Conservation (phyloP, 441 rosid species). For the Hura crepitans region DNA sequence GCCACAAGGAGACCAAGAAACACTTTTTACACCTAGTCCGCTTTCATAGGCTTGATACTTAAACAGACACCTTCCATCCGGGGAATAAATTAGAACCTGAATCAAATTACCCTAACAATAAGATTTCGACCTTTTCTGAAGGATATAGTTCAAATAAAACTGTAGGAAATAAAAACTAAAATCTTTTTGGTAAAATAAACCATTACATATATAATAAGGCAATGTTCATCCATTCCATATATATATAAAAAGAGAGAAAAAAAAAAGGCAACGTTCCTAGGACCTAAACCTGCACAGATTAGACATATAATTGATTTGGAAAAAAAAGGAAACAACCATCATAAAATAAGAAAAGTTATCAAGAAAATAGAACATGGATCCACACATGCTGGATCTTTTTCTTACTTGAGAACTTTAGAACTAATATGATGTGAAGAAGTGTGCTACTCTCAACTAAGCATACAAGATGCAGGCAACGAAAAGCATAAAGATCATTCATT, state of each 20-base stretch:
- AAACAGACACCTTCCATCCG: conserved; percentile 92
- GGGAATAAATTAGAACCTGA: conserved; percentile 93
- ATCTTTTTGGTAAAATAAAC: conserved; percentile 8
- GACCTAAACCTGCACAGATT: neutral
- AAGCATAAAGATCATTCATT: conserved; percentile 13
- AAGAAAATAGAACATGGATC: too few relatives aligned
- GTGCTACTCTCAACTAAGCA: neutral
- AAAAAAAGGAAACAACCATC: neutral
- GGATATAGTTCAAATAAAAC: neutral
- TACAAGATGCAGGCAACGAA: neutral
- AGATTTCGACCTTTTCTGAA: conserved; percentile 17
- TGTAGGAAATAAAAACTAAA: neutral
- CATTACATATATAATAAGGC: conserved; percentile 3
- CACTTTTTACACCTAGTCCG: conserved; percentile 88
- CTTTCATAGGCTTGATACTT: conserved; percentile 97
- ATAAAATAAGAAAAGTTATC: too few relatives aligned
- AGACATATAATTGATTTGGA: neutral
- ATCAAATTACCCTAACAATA: conserved; percentile 19
- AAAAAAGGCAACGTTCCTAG: too few relatives aligned
- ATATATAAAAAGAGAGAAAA: too few relatives aligned
- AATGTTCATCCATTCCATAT: too few relatives aligned
- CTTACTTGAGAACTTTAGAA: too few relatives aligned
- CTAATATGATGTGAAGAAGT: neutral
- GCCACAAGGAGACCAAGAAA: conserved; percentile 97
- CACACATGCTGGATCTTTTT: too few relatives aligned